phyloP scores from a whole-genome alignment of 345 rosid genomes.

The Dipteronia dyeriana region DNA sequence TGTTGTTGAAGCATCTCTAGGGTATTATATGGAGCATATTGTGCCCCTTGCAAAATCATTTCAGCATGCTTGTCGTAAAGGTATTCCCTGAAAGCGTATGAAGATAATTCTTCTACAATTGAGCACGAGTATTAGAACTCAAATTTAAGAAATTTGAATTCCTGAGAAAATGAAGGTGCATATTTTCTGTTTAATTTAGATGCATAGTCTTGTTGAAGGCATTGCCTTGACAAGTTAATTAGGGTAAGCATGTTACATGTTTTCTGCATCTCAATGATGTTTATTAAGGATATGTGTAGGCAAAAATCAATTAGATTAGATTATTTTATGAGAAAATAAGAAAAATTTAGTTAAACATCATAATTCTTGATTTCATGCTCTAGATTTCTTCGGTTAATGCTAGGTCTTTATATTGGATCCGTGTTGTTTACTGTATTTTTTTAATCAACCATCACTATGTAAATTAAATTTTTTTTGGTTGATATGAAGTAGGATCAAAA shows the following conservation, averaged over 20 bases:
- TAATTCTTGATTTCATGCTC: not conserved
- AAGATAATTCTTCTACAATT: not conserved
- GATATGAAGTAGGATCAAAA: not conserved
- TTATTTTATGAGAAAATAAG: not conserved
- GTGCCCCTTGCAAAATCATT: conserved; percentile 83
- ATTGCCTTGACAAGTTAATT: not conserved
- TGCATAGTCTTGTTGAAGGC: not conserved
- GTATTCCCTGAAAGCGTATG: conserved; percentile 36
- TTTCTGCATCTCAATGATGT: not conserved
- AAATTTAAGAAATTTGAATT: conserved; percentile 11
- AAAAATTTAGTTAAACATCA: not conserved
- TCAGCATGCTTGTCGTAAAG: conserved; percentile 58
- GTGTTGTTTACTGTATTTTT: not conserved
- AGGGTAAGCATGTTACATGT: not conserved
- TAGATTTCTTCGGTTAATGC: not conserved
- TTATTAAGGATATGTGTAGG: not conserved
- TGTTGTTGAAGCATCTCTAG: conserved; percentile 70
- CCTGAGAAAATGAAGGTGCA: not conserved
- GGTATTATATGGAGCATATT: conserved; percentile 72
- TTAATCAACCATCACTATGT: not conserved
- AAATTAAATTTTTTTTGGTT: not conserved
- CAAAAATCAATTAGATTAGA: not conserved
- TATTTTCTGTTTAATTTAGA: not conserved
- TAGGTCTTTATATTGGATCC: not conserved
- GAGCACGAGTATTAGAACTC: not conserved